These are phyloP conservation scores for Coniochaeta sp. DNA, from an alignment of 2,329 filamentous ascomycete species.

Conservation along the genomic window DNA sequence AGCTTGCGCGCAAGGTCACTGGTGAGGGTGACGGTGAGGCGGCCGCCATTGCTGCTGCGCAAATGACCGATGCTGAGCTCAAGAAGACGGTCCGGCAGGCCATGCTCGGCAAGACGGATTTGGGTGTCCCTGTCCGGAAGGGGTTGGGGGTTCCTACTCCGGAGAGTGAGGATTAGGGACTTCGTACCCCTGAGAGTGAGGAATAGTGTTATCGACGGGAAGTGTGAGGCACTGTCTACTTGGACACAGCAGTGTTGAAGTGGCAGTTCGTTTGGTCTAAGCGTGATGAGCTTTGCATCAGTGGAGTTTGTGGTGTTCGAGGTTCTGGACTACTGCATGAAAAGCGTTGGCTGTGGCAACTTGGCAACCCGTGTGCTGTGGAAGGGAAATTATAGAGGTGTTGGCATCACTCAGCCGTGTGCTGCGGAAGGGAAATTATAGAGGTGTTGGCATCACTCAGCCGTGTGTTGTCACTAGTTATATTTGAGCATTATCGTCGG, in stretches of 20 bases:
- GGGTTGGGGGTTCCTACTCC: background rate
- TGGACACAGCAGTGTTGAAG: background rate
- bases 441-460: background rate
- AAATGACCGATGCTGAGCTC: constrained; percentile 18
- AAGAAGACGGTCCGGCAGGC: constrained; percentile 15
- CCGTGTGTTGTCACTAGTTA: background rate
- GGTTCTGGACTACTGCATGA: background rate
- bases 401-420: no score
- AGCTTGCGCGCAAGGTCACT: constrained; percentile 63
- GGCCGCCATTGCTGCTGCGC: background rate
- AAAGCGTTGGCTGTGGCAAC: background rate
- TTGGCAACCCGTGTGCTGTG: background rate
- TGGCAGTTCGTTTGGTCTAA: background rate
- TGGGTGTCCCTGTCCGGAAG: background rate
- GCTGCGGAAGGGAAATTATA: background rate
- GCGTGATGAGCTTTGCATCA: background rate
- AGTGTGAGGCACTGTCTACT: no score
- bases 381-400: background rate
- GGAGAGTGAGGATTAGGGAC: background rate
- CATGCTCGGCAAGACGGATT: constrained; percentile 8
- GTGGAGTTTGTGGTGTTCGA: background rate
- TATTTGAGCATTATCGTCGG: background rate
- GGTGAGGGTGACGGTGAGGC: constrained; percentile 22
- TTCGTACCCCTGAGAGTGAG: background rate
- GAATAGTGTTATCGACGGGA: background rate